Evolutionary conservation across 2,329 filamentous ascomycete species (phyloP), one percentile per base, ranked within the genome.

Genomic region (Thermothelomyces thermophilus): DNA sequence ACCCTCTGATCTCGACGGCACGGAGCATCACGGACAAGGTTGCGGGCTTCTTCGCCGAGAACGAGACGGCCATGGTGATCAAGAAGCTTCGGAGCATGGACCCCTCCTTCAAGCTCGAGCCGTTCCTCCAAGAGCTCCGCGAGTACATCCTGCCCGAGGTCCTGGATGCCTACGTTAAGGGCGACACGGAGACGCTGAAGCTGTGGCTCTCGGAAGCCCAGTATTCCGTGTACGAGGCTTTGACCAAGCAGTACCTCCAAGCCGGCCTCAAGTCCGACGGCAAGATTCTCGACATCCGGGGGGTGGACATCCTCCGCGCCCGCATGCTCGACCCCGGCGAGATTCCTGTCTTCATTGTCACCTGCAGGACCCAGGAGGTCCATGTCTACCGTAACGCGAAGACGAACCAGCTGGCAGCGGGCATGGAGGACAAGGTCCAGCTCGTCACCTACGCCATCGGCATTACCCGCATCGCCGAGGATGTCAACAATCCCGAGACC

Each of bases 341-440:
- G 68, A 83, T 93, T 35, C 93, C 93, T 2, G 91, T 98, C 22
- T 97, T 98, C 66, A 95, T 98, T 65, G 86, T 98, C 59, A 96
- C 90, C 54, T 95, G 90, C 73, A 80, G 93, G 57, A 96, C 93
- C 10, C 93, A 98, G 67, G 93, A 98, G 70, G 90, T 98, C 10
- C 93, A 98, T 65, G 90, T 97, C 14, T 98, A 96, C 73, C 82
- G 87, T 55, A 95, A 97, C 58, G 83, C 85, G 51, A 97, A 98
- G 77, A 85, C 85, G 1, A 84, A 84, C 56, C 77, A 96, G 68
- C 80, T 98, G 41, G 90, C 91, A 3, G 91, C 91, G 11, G 93
- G 93, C 37, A 97, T 96, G 90, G 93, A 98, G 70, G 93, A 98
- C 71, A 94, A 90, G 72, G 93, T 98, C 20, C 93, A 98, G 71